phyloP scores from a whole-genome alignment of 1,139 yeast genomes.

The Candida anutae region DNA sequence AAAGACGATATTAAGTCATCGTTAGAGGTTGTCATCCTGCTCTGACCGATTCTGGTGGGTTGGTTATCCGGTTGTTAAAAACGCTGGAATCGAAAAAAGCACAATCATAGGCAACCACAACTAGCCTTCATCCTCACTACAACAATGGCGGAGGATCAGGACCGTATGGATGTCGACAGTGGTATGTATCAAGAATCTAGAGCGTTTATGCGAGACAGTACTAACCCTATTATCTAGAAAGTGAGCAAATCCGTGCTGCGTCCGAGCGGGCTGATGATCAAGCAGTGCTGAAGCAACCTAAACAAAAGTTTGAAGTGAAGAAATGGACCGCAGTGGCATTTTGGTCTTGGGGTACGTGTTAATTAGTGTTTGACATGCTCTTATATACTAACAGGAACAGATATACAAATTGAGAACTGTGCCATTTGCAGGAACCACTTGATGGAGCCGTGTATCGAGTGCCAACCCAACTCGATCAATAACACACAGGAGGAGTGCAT shows the following conservation, averaged over 20 bases:
- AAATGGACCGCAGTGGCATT: slow-evolving; percentile 98
- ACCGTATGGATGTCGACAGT: slow-evolving; percentile 27
- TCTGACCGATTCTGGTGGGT: too few species aligned
- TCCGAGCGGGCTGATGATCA: too few species aligned
- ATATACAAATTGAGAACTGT: slow-evolving; percentile 90
- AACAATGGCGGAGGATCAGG: slow-evolving; percentile 15
- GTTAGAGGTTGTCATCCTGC: slow-evolving; percentile 6
- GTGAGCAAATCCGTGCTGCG: too few species aligned
- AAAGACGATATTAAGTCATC: slow-evolving; percentile 53
- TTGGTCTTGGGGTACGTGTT: slow-evolving; percentile 90
- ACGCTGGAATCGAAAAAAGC: too few species aligned
- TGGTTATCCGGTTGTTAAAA: too few species aligned
- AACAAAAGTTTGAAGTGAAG: slow-evolving; percentile 40
- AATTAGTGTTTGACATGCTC: neutral
- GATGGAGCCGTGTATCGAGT: slow-evolving; percentile 98
- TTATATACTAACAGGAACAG: slow-evolving; percentile 22
- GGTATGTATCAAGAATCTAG: slow-evolving; percentile 12
- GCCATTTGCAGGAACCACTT: slow-evolving; percentile 97
- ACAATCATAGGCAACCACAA: too few species aligned
- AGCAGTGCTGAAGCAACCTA: slow-evolving; percentile 11
- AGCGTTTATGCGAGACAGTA: neutral
- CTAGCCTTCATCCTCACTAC: too few species aligned
- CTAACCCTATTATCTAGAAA: slow-evolving; percentile 2
- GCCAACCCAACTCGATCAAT: slow-evolving; percentile 76
- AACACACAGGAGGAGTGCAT: slow-evolving; percentile 74